Evolutionary conservation across 75 land plant species (phyloP), one percentile per base, ranked within the genome.

Genomic region (Pseudotsuga menziesii): DNA sequence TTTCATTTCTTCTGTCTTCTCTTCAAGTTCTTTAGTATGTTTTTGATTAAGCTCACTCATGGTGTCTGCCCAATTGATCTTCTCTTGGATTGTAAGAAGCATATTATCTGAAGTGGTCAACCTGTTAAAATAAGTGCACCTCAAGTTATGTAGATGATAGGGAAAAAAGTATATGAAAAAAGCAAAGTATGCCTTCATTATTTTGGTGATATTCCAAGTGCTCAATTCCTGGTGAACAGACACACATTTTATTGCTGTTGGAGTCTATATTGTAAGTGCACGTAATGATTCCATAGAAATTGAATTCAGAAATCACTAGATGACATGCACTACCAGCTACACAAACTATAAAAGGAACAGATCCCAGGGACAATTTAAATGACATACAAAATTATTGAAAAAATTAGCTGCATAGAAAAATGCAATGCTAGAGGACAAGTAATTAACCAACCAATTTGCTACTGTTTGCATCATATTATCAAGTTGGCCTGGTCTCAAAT

Each of bases 21-120:
- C 98, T 80, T 92, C 95, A 72, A 91, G 67, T 55, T 97, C 99
- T 81, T 94, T 97, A 72, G 78, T 66, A 72, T 97, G 98, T 76
- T 91, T 93, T 76, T 82, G 82, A 75, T 92, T 83, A 26, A 77
- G 61, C 75, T 97, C 99, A 84, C 88, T 90, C 92, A 87, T 94
- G 39, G 88, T 81, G 85, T 97, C 99, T 29, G 99, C 99, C 99
- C 99, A 97, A 78, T 94, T 97, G 64, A 97, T 97, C 85, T 97
- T 97, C 74, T 97, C 99, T 88, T 97, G 98, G 71, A 97, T 97
- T 41, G 93, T 78, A 27, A 87, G 70, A 44, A 97, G 91, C 29
- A 97, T 62, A 81, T 88, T 82, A 54, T 97, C 99, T 35, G 99
- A 94, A 29, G 93, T 94, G 13, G 84, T 52, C 86, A 97, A 73